Percentiles rank a stretch among this genome's conserved stretches.
Evolutionary conservation across 2,329 filamentous ascomycete genomes (phyloP).

Genomic region (Knufia petricola): DNA sequence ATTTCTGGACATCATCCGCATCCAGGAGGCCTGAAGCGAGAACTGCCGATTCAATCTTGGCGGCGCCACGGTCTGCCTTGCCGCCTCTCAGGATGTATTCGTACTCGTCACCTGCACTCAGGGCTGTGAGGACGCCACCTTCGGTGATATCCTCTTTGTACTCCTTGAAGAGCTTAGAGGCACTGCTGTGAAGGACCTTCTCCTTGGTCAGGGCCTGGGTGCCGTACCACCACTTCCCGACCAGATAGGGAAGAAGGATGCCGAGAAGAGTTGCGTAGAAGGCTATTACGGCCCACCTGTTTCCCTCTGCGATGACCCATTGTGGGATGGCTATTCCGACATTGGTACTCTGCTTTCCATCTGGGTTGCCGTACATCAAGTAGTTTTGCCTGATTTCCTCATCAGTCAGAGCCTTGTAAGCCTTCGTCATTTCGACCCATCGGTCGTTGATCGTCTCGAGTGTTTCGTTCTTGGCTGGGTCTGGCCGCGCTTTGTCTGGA

Average conservation of each 20-base stretch:
- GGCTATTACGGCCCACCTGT: conserved; percentile 88
- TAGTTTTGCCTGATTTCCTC: conserved; percentile 97
- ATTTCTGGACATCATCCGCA: conserved; percentile 62
- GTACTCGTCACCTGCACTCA: conserved; percentile 82
- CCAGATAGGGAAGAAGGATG: conserved; percentile 80
- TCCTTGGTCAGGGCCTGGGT: conserved; percentile 89
- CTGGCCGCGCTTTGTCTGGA: conserved; percentile 82
- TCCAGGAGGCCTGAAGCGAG: conserved; percentile 57
- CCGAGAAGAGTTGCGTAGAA: conserved; percentile 83
- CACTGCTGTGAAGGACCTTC: conserved; percentile 82
- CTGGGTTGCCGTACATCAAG: conserved; percentile 88
- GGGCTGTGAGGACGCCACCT: conserved; percentile 65
- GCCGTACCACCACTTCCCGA: conserved; percentile 98
- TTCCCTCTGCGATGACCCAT: conserved; percentile 84
- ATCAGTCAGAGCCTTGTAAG: conserved; percentile 94
- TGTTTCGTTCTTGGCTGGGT: conserved; percentile 81
- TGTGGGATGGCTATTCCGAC: conserved; percentile 94
- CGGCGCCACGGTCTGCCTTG: conserved; percentile 68
- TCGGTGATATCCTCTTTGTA: conserved; percentile 78
- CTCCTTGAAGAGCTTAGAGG: conserved; percentile 87
- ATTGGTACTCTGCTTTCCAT: conserved; percentile 96
- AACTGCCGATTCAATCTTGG: conserved; percentile 74
- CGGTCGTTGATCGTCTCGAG: conserved; percentile 70
- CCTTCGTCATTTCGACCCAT: conserved; percentile 94
- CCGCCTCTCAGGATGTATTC: conserved; percentile 64